phyloP scores from a whole-genome alignment of 2,329 filamentous ascomycete species.

The Colletotrichum trifolii region DNA sequence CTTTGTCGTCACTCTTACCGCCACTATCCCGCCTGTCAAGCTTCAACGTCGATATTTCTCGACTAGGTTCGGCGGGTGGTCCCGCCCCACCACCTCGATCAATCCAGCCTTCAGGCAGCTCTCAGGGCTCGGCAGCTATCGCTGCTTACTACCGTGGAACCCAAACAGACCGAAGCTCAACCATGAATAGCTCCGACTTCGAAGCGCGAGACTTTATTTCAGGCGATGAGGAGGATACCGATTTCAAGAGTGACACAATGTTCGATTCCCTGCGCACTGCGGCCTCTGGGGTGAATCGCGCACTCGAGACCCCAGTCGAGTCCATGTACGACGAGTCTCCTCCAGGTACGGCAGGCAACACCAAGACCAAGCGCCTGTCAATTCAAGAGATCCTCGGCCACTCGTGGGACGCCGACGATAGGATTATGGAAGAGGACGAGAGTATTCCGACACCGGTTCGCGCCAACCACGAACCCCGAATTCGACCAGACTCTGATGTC shows the following conservation, averaged over 20 bases:
- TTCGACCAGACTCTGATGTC: constrained; percentile 38
- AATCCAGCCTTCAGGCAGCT: constrained; percentile 56
- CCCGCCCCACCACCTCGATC: constrained; percentile 50
- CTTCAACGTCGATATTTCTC: constrained; percentile 64
- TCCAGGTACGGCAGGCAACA: constrained; percentile 65
- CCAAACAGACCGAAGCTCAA: constrained; percentile 68
- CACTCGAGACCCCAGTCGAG: constrained; percentile 77
- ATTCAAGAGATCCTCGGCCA: constrained; percentile 69
- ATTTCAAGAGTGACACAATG: constrained; percentile 80
- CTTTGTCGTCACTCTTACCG: constrained; percentile 66
- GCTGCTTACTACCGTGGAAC: constrained; percentile 51
- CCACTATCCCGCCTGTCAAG: constrained; percentile 65
- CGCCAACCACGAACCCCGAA: constrained; percentile 46
- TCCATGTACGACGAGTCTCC: constrained; percentile 86
- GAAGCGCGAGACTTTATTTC: constrained; percentile 73
- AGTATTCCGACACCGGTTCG: constrained; percentile 63
- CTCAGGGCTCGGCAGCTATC: constrained; percentile 55
- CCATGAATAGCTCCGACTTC: constrained; percentile 76
- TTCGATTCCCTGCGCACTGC: constrained; percentile 81
- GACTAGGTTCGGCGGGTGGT: constrained; percentile 56
- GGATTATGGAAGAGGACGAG: constrained; percentile 74
- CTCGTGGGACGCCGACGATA: constrained; percentile 65
- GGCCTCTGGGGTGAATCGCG: constrained; percentile 73
- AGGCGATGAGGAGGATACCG: constrained; percentile 81
- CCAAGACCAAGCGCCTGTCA: constrained; percentile 65